A percentile compares a stretch with the other conserved stretches of the same genome.
phyloP scores from a whole-genome alignment of 768 basidiomycete species.

The Mycena haematopus region DNA sequence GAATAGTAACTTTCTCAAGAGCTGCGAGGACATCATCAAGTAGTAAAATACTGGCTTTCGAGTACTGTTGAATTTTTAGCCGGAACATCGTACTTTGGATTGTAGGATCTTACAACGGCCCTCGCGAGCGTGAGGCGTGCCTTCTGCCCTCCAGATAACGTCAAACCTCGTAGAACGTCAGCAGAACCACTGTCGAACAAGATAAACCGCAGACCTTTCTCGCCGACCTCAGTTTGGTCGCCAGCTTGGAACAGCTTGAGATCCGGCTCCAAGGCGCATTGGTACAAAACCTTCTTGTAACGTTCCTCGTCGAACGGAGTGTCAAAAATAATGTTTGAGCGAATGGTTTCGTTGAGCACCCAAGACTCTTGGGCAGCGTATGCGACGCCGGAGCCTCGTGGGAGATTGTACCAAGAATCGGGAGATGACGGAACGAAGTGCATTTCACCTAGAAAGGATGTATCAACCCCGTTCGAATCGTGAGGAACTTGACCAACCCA shows the following conservation, averaged over 20 bases:
- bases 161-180: background rate
- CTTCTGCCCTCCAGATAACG: slow-evolving; percentile 46
- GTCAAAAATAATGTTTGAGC: slow-evolving; percentile 86
- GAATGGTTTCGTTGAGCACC: slow-evolving; percentile 83
- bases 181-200: slow-evolving; percentile 42
- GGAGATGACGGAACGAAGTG: slow-evolving; percentile 60
- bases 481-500: slow-evolving; percentile 53
- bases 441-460: slow-evolving; percentile 54
- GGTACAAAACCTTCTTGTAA: slow-evolving; percentile 78
- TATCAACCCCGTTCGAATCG: slow-evolving; percentile 8
- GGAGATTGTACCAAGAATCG: slow-evolving; percentile 73
- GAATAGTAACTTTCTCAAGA: slow-evolving; percentile 36
- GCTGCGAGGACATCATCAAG: slow-evolving; percentile 78
- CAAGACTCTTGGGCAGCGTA: slow-evolving; percentile 88
- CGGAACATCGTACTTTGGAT: slow-evolving; percentile 39
- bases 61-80: slow-evolving; percentile 38
- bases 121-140: slow-evolving; percentile 56
- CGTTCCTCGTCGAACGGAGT: slow-evolving; percentile 78
- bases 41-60: slow-evolving; percentile 64
- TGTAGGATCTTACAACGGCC: slow-evolving; percentile 36
- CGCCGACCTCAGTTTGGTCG: slow-evolving; percentile 66
- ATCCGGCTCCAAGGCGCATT: slow-evolving; percentile 78
- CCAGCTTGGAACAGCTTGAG: slow-evolving; percentile 72
- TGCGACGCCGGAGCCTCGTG: slow-evolving; percentile 70
- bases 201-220: slow-evolving; percentile 55